Percentiles rank a stretch among this genome's conserved stretches.
phyloP scores from a whole-genome alignment of 2,329 filamentous ascomycete genomes.

The Phoma herbarum region DNA sequence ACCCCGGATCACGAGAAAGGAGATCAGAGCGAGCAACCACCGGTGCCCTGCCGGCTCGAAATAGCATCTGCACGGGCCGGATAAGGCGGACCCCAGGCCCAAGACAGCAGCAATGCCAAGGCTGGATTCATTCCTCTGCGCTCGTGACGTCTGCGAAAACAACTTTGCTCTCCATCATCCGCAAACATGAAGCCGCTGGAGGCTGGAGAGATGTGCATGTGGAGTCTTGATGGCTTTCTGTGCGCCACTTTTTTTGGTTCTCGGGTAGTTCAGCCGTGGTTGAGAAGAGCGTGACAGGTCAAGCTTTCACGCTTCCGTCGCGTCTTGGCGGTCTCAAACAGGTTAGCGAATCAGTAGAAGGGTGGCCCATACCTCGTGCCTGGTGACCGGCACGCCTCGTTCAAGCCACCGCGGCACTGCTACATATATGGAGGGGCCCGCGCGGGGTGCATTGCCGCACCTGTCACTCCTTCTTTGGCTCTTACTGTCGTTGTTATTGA shows the following conservation, averaged over 20 bases:
- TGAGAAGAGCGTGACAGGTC: not conserved
- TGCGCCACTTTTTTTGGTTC: not conserved
- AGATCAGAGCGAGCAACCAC: constrained; percentile 2
- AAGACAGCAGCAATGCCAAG: constrained; percentile 15
- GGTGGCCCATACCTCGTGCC: constrained; percentile 15
- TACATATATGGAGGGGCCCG: constrained; percentile 15
- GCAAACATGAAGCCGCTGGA: too few relatives aligned
- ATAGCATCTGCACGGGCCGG: constrained; percentile 20
- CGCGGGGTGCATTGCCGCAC: constrained; percentile 15
- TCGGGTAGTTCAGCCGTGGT: too few relatives aligned
- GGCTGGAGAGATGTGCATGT: not conserved
- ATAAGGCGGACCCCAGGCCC: constrained; percentile 2
- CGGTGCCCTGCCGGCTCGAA: constrained; percentile 4
- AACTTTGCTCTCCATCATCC: constrained; percentile 2
- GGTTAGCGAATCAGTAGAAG: constrained; percentile 16
- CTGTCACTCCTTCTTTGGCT: not conserved
- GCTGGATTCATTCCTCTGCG: constrained; percentile 2
- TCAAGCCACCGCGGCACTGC: constrained; percentile 18
- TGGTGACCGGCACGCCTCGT: constrained; percentile 19
- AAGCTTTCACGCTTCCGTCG: constrained; percentile 17
- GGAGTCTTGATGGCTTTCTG: not conserved
- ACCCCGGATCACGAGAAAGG: constrained; percentile 13
- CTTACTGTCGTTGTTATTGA: not conserved
- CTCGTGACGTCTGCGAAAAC: constrained; percentile 11
- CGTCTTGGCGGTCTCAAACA: constrained; percentile 8